Evolutionary conservation across 2,329 filamentous ascomycete species (phyloP), one percentile per base, ranked within the genome.

Genomic region (Talaromyces sp.): DNA sequence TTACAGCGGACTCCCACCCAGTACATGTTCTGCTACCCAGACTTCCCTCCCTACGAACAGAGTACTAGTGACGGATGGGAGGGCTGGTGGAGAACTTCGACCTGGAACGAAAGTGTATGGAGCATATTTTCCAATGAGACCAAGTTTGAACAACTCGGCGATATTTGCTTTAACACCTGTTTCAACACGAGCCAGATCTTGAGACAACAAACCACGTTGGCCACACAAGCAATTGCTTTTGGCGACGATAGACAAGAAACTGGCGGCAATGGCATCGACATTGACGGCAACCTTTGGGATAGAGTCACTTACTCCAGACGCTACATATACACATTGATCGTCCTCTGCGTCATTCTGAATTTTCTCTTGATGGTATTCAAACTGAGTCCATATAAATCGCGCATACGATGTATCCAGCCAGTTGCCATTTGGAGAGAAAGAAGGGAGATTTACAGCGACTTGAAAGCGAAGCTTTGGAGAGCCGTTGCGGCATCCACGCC

Each of bases 131-230:
- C 63, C 0, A 70, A 72, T 30, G 44, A 44, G 3, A 62, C 65
- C 2, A 54, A 32, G 9, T 70, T 66, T 62, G 57, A 60, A 3
- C 62, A 67, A 5, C 53, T 73, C 0, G 65, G 66, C 13, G 66
- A 70, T n/a, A 64, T 71, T 9, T 73, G 72, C 61, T 72, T 65
- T 55, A 71, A 73, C n/a, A 71, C 72, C 3, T 73, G 71, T 49
- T 73, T 73, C 44, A 51, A 51, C 44, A 51, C 44, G 6, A 51
- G 19, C 10, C 44, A 51, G 13, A 51, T 51, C 9, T 25, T 51
- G 44, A 51, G 44, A 27, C 44, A 51, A 7, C 44, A 27, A 27
- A 51, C 44, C 4, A 22, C 44, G 5, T 27, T 51, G 8, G 3
- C 44, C 15, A 15, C 44, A 27, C 19, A 11, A 25, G 10, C 5